A percentile compares a stretch with the other conserved stretches of the same genome.
These are phyloP conservation scores for Thamnidium elegans DNA, from an alignment of 192 early-diverging fungal species.

Conservation along the genomic window DNA sequence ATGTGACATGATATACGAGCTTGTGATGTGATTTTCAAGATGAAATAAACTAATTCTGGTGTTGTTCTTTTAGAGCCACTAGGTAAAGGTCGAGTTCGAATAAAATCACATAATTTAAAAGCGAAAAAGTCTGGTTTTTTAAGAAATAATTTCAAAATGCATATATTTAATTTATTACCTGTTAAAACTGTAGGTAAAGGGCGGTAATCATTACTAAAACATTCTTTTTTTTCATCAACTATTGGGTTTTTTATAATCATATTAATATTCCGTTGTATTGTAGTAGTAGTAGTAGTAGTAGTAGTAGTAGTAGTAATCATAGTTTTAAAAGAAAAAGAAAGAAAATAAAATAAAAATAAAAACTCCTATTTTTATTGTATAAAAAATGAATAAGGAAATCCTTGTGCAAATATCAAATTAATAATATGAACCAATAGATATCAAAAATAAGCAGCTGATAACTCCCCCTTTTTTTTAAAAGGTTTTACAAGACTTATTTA, in stretches of 20 bases:
- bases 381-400: no score
- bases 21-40: constrained; percentile 29
- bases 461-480: no score
- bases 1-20: constrained; percentile 34
- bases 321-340: background rate
- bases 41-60: constrained; percentile 39
- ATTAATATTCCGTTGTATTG: background rate
- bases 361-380: background rate
- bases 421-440: no score
- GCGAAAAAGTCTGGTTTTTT: constrained; percentile 31
- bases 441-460: no score
- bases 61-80: constrained; percentile 18
- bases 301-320: background rate
- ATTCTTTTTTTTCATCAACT: background rate
- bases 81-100: constrained; percentile 17
- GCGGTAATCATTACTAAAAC: background rate
- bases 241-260: constrained; percentile 1
- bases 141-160: no score
- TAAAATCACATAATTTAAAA: constrained; percentile 26
- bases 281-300: background rate
- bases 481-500: no score
- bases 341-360: constrained; percentile 4
- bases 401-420: no score
- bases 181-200: constrained; percentile 18
- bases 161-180: constrained; percentile 5